These are phyloP conservation scores for Tulasnella calospora DNA, from an alignment of 768 basidiomycete species.

Conservation along the genomic window DNA sequence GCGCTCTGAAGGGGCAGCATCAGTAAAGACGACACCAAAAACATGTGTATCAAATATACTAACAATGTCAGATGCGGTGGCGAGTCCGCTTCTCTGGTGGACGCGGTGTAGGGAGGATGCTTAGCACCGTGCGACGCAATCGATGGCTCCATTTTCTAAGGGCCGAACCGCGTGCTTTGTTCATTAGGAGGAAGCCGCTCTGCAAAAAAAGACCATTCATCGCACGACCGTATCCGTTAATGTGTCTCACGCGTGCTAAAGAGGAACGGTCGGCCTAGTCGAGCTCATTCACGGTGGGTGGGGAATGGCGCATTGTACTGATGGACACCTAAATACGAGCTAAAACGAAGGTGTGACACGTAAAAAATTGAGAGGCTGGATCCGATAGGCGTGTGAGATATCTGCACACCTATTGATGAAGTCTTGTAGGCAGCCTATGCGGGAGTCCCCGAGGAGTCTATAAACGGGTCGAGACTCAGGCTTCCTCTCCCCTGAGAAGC, in stretches of 20 bases:
- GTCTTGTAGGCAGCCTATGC: not conserved
- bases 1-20: not conserved
- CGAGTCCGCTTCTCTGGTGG: not conserved
- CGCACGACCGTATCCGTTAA: conserved; percentile 9
- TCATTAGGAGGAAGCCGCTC: not conserved
- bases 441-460: not conserved
- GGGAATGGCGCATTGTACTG: not conserved
- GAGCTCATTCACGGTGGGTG: not conserved
- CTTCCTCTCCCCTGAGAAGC: not conserved
- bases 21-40: not conserved
- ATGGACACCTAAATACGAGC: not conserved
- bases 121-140: not conserved
- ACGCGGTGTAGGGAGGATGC: not conserved
- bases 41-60: not conserved
- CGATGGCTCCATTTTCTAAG: not conserved
- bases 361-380: not conserved
- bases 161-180: not conserved
- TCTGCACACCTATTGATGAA: not conserved
- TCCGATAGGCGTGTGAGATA: not conserved
- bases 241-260: not conserved
- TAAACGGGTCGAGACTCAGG: conserved; percentile 34
- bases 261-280: not conserved
- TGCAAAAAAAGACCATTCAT: not conserved
- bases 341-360: not conserved
- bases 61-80: not conserved